Base-by-base conservation (phyloP, 441 rosid genomes). In the Gossypium schwendimanii region DNA sequence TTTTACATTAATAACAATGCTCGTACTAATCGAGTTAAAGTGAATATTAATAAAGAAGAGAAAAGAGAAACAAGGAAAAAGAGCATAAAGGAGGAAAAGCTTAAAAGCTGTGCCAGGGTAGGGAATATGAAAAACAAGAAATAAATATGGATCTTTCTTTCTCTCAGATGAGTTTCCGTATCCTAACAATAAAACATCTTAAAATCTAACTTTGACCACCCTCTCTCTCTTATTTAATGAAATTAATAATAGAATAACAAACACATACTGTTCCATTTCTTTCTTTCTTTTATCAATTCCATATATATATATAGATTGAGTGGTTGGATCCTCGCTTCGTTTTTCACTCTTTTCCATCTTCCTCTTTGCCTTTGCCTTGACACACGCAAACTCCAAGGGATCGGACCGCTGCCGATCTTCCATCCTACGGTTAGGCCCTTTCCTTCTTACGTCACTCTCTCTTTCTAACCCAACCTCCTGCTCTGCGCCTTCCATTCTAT, bases 131-230 rank as follows among this genome's bases (percentile, higher is more conserved):
- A 28, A 4, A 28, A 4, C 4, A 28, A 28, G 0, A 4, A 31
- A 6, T 26, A 26, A 31, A 31, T 0, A 4, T 31, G 33, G 33
- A 31, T 50, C 20, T 15, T 50, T 15, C 55, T 50, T 15, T 14
- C 21, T 28, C 20, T 4, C 12, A 41, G 11, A 44, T 44, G 33
- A 7, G 62, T 11, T 57, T 57, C 67, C 73, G 64, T 69, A 70
- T 70, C 73, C 4, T 6, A 36, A 23, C 62, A 57, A 14, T 31
- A 75, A 73, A 71, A 28, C 75, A 64, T 49, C 81, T 77, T 55
- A 75, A 87, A 82, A 73, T 81, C 87, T 79, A 78, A 20, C 80
- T 88, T 88, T 87, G 91, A 87, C 91, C 87, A 33, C 24, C 20
- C 23, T 31, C 57, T 15, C 55, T 60, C 62, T 39, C 59, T 78